Percentiles rank a stretch among this genome's conserved stretches.
These are phyloP conservation scores for Coemansia sp. DNA, from an alignment of 192 early-diverging fungal species.

Conservation along the genomic window DNA sequence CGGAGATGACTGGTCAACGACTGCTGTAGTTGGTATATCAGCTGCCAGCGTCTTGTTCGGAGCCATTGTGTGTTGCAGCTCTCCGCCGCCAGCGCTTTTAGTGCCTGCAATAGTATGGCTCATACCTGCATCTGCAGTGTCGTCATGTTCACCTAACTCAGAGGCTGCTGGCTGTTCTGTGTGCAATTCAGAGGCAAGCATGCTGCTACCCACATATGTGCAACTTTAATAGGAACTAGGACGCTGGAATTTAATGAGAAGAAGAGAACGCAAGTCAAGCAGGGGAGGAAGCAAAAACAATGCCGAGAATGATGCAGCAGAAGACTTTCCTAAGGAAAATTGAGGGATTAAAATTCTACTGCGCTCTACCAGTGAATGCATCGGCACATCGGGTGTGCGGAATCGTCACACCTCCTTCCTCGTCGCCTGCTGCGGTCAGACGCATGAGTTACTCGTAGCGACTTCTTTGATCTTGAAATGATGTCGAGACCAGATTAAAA, in stretches of 20 bases:
- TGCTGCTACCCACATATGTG: conserved; percentile 10
- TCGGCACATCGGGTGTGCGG: too few relatives aligned
- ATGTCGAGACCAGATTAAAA: too few relatives aligned
- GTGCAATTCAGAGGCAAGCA: conserved; percentile 13
- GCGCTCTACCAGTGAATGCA: too few relatives aligned
- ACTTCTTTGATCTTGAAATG: too few relatives aligned
- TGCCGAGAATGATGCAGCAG: not conserved
- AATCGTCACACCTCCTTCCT: too few relatives aligned
- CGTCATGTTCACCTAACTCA: conserved; percentile 36
- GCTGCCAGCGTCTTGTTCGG: too few relatives aligned
- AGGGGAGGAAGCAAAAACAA: not conserved
- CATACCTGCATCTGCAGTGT: conserved; percentile 90
- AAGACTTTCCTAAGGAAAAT: not conserved
- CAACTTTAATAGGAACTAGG: not conserved
- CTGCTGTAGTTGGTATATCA: too few relatives aligned
- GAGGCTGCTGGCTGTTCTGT: conserved; percentile 5
- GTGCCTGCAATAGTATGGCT: conserved; percentile 71
- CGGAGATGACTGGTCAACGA: too few relatives aligned
- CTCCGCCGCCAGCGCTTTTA: conserved; percentile 42
- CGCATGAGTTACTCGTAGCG: too few relatives aligned
- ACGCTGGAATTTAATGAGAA: not conserved
- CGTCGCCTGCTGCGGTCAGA: too few relatives aligned
- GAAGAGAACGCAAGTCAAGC: not conserved
- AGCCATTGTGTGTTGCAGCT: too few relatives aligned
- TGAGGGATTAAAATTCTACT: too few relatives aligned